phyloP scores from a whole-genome alignment of 768 basidiomycete species.

The Hydnum rufescens region DNA sequence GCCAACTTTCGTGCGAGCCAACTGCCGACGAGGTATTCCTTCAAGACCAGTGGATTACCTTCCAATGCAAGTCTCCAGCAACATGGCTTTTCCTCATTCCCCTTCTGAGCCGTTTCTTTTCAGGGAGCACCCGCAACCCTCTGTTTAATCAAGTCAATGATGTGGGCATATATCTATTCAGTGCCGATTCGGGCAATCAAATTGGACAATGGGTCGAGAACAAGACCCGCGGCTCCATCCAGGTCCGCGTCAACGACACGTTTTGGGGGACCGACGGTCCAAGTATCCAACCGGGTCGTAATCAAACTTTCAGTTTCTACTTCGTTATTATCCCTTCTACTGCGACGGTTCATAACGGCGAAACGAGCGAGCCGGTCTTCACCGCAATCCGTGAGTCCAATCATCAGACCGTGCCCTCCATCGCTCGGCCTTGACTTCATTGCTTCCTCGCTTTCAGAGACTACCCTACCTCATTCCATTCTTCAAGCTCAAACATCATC shows the following conservation, averaged over 20 bases:
- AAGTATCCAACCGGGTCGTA: conserved; percentile 24
- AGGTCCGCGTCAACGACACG: conserved; percentile 43
- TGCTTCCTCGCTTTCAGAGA: conserved; percentile 29
- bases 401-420: not conserved
- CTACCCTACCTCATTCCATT: conserved; percentile 53
- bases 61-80: conserved; percentile 36
- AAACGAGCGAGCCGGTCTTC: conserved; percentile 52
- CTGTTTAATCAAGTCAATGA: conserved; percentile 32
- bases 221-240: conserved; percentile 32
- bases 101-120: conserved; percentile 10
- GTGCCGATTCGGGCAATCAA: conserved; percentile 39
- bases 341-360: conserved; percentile 30
- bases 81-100: conserved; percentile 1
- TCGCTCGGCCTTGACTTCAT: not conserved
- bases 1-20: conserved; percentile 64
- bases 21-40: conserved; percentile 29
- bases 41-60: conserved; percentile 58
- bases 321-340: conserved; percentile 56
- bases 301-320: conserved; percentile 49
- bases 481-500: conserved; percentile 25
- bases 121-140: conserved; percentile 62
- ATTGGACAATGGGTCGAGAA: conserved; percentile 30
- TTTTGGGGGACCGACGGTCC: conserved; percentile 45
- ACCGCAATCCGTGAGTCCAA: conserved; percentile 54
- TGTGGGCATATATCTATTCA: conserved; percentile 67